phyloP scores from a whole-genome alignment of 2,329 filamentous ascomycete genomes.

The Talaromyces amestolkiae region DNA sequence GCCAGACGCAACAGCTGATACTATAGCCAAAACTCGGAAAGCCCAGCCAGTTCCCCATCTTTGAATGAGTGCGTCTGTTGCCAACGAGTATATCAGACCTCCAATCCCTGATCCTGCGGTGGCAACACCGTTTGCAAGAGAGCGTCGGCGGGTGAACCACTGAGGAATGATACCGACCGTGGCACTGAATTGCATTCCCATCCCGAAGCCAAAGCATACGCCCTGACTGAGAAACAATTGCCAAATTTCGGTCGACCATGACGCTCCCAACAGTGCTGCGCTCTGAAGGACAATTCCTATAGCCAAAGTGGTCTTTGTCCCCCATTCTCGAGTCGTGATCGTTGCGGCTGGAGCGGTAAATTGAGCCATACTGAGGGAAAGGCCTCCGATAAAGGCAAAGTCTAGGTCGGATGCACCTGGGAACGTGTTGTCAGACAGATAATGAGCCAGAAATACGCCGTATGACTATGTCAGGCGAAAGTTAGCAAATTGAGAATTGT shows the following conservation, averaged over 20 bases:
- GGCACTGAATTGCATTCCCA: slow-evolving; percentile 62
- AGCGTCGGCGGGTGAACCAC: slow-evolving; percentile 59
- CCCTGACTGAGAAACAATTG: slow-evolving; percentile 61
- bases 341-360: slow-evolving; percentile 58
- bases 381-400: slow-evolving; percentile 61
- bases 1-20: slow-evolving; percentile 31
- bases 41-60: slow-evolving; percentile 58
- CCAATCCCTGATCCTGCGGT: slow-evolving; percentile 60
- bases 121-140: slow-evolving; percentile 59
- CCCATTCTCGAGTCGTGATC: slow-evolving; percentile 51
- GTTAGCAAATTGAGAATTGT: neutral
- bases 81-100: slow-evolving; percentile 59
- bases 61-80: slow-evolving; percentile 57
- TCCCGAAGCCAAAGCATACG: slow-evolving; percentile 60
- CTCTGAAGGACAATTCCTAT: slow-evolving; percentile 57
- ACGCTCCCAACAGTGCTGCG: slow-evolving; percentile 50
- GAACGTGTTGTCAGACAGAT: slow-evolving; percentile 56
- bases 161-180: slow-evolving; percentile 58
- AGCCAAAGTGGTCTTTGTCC: slow-evolving; percentile 55
- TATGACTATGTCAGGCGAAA: slow-evolving; percentile 40
- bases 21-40: slow-evolving; percentile 59
- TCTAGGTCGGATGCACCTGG: slow-evolving; percentile 54
- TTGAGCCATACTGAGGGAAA: slow-evolving; percentile 59
- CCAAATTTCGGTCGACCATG: slow-evolving; percentile 57
- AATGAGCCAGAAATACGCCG: slow-evolving; percentile 61